A percentile compares a stretch with the other conserved stretches of the same genome.
These are phyloP conservation scores for Verticillium nubilum DNA, from an alignment of 2,329 filamentous ascomycete genomes.

Conservation along the genomic window DNA sequence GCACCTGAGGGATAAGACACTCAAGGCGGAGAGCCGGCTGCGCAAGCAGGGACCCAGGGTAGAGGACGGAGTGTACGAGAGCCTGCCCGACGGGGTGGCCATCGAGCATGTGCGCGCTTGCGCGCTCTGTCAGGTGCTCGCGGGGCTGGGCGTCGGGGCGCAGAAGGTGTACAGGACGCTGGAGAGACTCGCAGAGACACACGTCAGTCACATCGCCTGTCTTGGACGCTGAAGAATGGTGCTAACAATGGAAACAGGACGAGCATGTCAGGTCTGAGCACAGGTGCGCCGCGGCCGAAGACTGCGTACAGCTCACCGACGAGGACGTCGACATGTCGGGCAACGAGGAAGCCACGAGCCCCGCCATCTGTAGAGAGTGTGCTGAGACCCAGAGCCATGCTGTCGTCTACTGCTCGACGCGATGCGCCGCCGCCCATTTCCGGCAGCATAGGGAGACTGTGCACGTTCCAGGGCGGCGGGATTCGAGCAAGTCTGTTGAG, in stretches of 20 bases:
- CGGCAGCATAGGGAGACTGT: slow-evolving; percentile 29
- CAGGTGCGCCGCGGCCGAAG: slow-evolving; percentile 33
- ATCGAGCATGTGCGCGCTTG: slow-evolving; percentile 34
- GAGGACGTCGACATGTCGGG: slow-evolving; percentile 31
- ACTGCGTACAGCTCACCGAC: slow-evolving; percentile 32
- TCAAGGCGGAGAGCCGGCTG: slow-evolving; percentile 27
- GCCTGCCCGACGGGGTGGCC: slow-evolving; percentile 26
- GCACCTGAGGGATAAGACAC: slow-evolving; percentile 35
- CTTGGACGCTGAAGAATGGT: neutral
- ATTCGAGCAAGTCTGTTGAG: slow-evolving; percentile 10
- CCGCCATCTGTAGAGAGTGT: slow-evolving; percentile 37
- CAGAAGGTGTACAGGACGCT: slow-evolving; percentile 38
- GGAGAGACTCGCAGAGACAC: slow-evolving; percentile 31
- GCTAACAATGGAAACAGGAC: slow-evolving; percentile 20
- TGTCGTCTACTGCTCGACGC: slow-evolving; percentile 34
- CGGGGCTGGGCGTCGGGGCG: slow-evolving; percentile 27
- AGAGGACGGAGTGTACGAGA: slow-evolving; percentile 26
- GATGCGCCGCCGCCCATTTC: slow-evolving; percentile 36
- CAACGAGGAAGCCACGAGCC: slow-evolving; percentile 18
- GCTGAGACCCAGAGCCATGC: slow-evolving; percentile 26
- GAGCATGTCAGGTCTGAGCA: slow-evolving; percentile 32
- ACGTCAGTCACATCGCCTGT: neutral
- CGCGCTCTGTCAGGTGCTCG: slow-evolving; percentile 37
- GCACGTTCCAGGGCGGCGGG: slow-evolving; percentile 22
- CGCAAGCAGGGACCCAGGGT: slow-evolving; percentile 18